Conservation (phyloP, 805 yeast genomes). For the Candida methanosorbosa region DNA sequence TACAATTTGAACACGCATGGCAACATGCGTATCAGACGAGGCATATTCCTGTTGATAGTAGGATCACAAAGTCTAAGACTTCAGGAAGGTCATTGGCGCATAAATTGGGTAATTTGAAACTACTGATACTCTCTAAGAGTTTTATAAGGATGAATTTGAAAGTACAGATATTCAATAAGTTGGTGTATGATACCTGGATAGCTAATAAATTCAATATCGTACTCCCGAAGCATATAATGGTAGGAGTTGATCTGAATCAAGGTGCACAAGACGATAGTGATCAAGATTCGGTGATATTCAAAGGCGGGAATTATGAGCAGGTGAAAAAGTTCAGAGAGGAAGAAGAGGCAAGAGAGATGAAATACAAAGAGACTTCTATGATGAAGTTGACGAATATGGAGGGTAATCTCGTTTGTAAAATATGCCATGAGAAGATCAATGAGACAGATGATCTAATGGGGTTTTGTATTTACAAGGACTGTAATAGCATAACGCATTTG, state of each 20-base stretch:
- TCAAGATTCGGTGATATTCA: too few species aligned
- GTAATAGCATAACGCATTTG: too few species aligned
- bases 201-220: slow-evolving; percentile 22
- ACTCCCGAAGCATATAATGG: slow-evolving; percentile 12
- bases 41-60: slow-evolving; percentile 34
- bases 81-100: slow-evolving; percentile 35
- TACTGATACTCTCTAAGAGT: slow-evolving; percentile 32
- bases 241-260: slow-evolving; percentile 8
- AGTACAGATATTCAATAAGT: slow-evolving; percentile 34
- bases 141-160: slow-evolving; percentile 38
- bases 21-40: slow-evolving; percentile 65
- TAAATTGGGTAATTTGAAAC: slow-evolving; percentile 37
- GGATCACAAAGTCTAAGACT: slow-evolving; percentile 29
- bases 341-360: slow-evolving; percentile 5
- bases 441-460: too few species aligned
- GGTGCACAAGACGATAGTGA: slow-evolving; percentile 1
- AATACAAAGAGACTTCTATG: too few species aligned
- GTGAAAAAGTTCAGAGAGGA: slow-evolving; percentile 12
- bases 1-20: slow-evolving; percentile 82
- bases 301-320: slow-evolving; percentile 23
- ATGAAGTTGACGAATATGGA: too few species aligned
- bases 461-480: too few species aligned
- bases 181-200: slow-evolving; percentile 25
- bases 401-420: too few species aligned
- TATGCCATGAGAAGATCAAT: too few species aligned